These are phyloP conservation scores for Phyllosticta paracitricarpa DNA, from an alignment of 2,329 filamentous ascomycete species.

Conservation along the genomic window DNA sequence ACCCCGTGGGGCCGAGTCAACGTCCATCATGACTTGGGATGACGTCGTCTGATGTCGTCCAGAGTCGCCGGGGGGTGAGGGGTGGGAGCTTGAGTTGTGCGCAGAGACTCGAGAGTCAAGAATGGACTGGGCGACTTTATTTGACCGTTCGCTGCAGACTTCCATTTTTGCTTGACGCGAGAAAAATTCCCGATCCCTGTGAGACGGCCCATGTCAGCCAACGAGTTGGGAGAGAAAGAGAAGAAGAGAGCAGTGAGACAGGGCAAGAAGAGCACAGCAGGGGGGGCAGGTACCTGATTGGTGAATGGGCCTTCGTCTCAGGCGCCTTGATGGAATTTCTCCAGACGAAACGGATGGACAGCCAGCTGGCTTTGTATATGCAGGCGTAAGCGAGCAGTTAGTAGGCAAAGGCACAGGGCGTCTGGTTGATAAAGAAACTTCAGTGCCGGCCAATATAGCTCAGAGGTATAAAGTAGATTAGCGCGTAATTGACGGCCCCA, in stretches of 20 bases:
- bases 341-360: constrained; percentile 23
- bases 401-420: constrained; percentile 3
- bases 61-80: not conserved
- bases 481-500: constrained; percentile 22
- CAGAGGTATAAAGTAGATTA: constrained; percentile 12
- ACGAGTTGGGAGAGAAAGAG: not conserved
- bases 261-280: constrained; percentile 8
- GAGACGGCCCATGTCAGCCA: constrained; percentile 12
- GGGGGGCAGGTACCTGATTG: constrained; percentile 3
- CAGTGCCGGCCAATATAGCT: constrained; percentile 11
- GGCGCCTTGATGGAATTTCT: not conserved
- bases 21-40: constrained; percentile 13
- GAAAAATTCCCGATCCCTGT: constrained; percentile 27
- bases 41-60: constrained; percentile 1
- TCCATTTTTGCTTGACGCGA: constrained; percentile 29
- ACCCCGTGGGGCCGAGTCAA: constrained; percentile 21
- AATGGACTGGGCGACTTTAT: constrained; percentile 13
- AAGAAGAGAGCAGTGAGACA: not conserved
- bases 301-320: constrained; percentile 6
- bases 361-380: constrained; percentile 17
- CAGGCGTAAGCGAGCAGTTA: constrained; percentile 3
- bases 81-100: not conserved
- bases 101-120: constrained; percentile 9
- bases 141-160: constrained; percentile 24
- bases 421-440: constrained; percentile 22